Conservation (phyloP, 2,329 filamentous ascomycete genomes). For the Ramichloridium luteum region DNA sequence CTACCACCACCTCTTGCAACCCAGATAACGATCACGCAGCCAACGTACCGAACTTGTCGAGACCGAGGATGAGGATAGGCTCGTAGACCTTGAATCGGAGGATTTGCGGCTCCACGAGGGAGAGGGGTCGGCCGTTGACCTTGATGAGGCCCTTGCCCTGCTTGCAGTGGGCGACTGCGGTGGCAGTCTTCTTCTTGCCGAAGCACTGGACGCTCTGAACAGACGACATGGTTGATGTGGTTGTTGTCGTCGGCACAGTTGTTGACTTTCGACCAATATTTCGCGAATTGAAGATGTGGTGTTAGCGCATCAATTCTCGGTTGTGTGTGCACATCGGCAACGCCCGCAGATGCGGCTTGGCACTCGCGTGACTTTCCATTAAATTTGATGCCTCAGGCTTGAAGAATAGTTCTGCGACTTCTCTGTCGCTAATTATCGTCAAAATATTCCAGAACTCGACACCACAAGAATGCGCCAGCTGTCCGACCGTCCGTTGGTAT, state of each 20-base stretch:
- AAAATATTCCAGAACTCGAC: no score
- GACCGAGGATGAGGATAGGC: constrained; percentile 88
- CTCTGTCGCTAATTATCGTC: no score
- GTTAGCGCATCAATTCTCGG: constrained; percentile 1
- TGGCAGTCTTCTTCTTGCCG: constrained; percentile 66
- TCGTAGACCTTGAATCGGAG: constrained; percentile 99
- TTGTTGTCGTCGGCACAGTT: constrained; percentile 8
- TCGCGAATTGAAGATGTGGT: not conserved
- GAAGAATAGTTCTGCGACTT: no score
- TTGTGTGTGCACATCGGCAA: constrained; percentile 2
- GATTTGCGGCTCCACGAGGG: constrained; percentile 89
- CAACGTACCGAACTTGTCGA: constrained; percentile 82
- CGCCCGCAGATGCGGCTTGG: constrained; percentile 2
- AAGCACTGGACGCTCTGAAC: constrained; percentile 68
- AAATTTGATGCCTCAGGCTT: not conserved
- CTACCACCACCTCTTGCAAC: no score
- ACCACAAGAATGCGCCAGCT: no score
- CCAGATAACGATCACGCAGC: no score
- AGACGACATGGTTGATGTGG: constrained; percentile 50
- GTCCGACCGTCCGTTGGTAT: no score
- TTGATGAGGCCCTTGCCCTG: constrained; percentile 86
- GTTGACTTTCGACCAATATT: not conserved
- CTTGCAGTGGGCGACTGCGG: constrained; percentile 87
- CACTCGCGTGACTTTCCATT: not conserved
- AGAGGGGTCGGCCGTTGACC: constrained; percentile 95